Base-by-base conservation (phyloP, 2,329 filamentous ascomycete genomes). In the Geosmithia morbida region DNA sequence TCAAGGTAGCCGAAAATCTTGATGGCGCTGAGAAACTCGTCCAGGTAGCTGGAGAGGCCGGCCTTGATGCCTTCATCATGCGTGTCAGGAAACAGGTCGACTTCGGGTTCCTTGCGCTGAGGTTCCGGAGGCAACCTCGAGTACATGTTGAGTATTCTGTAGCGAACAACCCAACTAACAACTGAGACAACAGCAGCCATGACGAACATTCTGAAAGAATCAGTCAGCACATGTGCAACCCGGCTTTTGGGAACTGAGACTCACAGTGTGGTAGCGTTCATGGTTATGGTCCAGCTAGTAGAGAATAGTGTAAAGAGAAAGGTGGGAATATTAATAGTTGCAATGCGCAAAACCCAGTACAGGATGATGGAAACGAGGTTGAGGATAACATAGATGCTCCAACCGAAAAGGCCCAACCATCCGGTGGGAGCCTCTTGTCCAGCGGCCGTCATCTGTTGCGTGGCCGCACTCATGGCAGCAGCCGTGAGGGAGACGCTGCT, bases 1-100 rank as follows among this genome's bases (percentile, higher is more conserved):
- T 98, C 92, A 42, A 98, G 71, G 59, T 97, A 98, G 8, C 92
- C 92, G 66, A 98, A 98, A 49, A 98, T 92, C 65, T 97, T 98
- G 69, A 98, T 98, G 29, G 94, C 92, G 60, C 89, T 97, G 19
- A 98, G 70, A 56, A 98, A 98, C 62, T 98, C 94, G 64, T 98
- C 92, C 22, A 98, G 73, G 56, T 98, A 98, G 61, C 89, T 98
- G n/a, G 87, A 81, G 43, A 98, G 71, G 0, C 90, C 92, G 1
- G 88, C 82, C 63, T 98, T 98, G 29, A 81, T 81, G 52, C 89
- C 88, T 45, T 85, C 85, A 54, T 95, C 90, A 57, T 94, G 87
- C 3, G 85, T 83, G 57, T 97, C 90, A 3, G 92, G 89, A 59
- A 97, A 97, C 13, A 98, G 72, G 57, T 97, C 94, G 60, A 98